phyloP scores from a whole-genome alignment of 2,329 filamentous ascomycete species.

The Aspergillus versicolor region DNA sequence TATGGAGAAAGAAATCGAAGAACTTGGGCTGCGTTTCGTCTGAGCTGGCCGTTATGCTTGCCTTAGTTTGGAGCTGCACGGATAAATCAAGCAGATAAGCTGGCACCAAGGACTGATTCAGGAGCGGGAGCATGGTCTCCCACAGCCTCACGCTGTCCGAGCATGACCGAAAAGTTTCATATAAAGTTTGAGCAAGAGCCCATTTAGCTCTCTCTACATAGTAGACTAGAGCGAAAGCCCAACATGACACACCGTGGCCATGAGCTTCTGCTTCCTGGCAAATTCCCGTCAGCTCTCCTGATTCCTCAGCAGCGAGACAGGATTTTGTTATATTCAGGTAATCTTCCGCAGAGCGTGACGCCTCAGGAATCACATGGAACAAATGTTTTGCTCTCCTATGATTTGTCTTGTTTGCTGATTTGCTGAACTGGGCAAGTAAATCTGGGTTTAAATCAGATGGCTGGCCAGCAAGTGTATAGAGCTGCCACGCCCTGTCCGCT shows the following conservation, averaged over 20 bases:
- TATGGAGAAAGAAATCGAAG: conserved; percentile 25
- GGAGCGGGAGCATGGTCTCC: conserved; percentile 13
- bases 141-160: conserved; percentile 7
- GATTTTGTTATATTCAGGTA: conserved; percentile 49
- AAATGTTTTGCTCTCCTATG: conserved; percentile 45
- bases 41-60: background rate
- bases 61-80: conserved; percentile 15
- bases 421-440: conserved; percentile 40
- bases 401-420: conserved; percentile 40
- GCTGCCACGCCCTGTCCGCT: conserved; percentile 44
- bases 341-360: conserved; percentile 40
- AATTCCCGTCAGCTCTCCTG: conserved; percentile 41
- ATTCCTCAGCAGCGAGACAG: conserved; percentile 39
- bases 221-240: conserved; percentile 32
- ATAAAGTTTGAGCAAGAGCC: conserved; percentile 28
- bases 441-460: conserved; percentile 25
- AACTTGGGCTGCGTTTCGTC: conserved; percentile 10
- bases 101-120: conserved; percentile 19
- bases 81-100: conserved; percentile 23
- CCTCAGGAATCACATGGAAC: conserved; percentile 43
- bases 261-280: conserved; percentile 40
- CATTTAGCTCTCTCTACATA: conserved; percentile 34
- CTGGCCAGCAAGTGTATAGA: conserved; percentile 35
- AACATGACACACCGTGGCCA: conserved; percentile 26
- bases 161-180: conserved; percentile 22